Evolutionary conservation across 192 early-diverging fungal genomes (phyloP).

Genomic region (Umbelopsis isabellina): DNA sequence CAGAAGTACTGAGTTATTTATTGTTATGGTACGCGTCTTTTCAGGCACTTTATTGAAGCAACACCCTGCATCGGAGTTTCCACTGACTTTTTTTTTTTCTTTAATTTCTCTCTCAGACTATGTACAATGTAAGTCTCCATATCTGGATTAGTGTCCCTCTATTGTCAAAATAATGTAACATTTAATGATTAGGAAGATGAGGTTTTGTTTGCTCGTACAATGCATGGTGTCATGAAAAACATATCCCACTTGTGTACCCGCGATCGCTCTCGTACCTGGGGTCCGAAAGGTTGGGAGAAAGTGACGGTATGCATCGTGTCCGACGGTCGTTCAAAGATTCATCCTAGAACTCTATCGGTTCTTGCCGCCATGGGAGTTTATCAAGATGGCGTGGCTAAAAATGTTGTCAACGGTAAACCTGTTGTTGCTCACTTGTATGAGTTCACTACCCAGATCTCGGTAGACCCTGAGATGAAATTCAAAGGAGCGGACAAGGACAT

Average conservation of each 20-base stretch:
- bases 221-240: constrained; percentile 88
- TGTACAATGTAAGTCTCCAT: constrained; percentile 37
- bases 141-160: background rate
- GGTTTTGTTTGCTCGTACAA: constrained; percentile 86
- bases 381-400: constrained; percentile 73
- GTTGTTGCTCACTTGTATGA: constrained; percentile 70
- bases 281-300: constrained; percentile 76
- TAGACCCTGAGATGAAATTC: constrained; percentile 59
- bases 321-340: constrained; percentile 74
- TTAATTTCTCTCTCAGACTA: background rate
- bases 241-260: constrained; percentile 74
- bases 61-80: too few relatives aligned
- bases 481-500: constrained; percentile 50
- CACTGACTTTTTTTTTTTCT: background rate
- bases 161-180: background rate
- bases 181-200: constrained; percentile 79
- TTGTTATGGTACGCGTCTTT: constrained; percentile 57
- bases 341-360: constrained; percentile 62
- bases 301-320: constrained; percentile 79
- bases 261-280: constrained; percentile 67
- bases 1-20: constrained; percentile 75
- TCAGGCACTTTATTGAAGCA: too few relatives aligned
- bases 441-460: constrained; percentile 60
- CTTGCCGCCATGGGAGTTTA: constrained; percentile 78
- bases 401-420: constrained; percentile 56